Base-by-base conservation (phyloP, 805 yeast species). In the Nakazawaea pomicola region DNA sequence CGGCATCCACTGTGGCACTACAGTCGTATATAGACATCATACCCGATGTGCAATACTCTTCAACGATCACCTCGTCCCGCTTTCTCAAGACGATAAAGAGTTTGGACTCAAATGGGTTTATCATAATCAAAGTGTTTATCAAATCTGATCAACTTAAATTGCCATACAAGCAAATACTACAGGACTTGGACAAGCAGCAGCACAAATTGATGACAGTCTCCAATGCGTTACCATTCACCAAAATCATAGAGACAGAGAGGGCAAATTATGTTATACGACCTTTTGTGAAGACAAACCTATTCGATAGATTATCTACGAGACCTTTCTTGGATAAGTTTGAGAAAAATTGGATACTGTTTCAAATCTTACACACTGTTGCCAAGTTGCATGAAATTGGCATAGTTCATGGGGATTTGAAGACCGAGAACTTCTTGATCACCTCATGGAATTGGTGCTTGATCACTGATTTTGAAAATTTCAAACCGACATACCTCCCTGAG, bases 201-300 rank as follows among this genome's bases (percentile, higher is more conserved):
- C 41, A 47, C 8, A 54, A 64, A 8, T 53, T 88, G 28, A 55
- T 65, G 2, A 74, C 68, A 40, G 58, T 75, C 24, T 78, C 79
- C 9, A 83, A 83, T 51, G 82, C 78, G 4, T 56, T 89, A 20
- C 83, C 93, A 5, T 91, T 82, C 62, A 65, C 76, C 36, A 76
- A 80, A 41, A 67, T 93, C 29, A 70, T 89, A 10, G 96, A 90
- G 53, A 87, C 96, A 0, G 95, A 84, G 40, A 68, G 97, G 33
- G 98, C 98, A 0, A 95, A 93, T 0, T 93, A 91, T 62, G 58
- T 91, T 34, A 78, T 91, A 36, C 74, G 99, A 40, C 97, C 91
- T 47, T 79, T 76, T 64, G 65, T 87, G 46, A 74, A 80, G 50
- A 78, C 83, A 37, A 90, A 85, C 53, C 64, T 90, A n/a, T 89